Conservation (phyloP, 108 stramenopile genomes). For the Nannochloropsis granulata region DNA sequence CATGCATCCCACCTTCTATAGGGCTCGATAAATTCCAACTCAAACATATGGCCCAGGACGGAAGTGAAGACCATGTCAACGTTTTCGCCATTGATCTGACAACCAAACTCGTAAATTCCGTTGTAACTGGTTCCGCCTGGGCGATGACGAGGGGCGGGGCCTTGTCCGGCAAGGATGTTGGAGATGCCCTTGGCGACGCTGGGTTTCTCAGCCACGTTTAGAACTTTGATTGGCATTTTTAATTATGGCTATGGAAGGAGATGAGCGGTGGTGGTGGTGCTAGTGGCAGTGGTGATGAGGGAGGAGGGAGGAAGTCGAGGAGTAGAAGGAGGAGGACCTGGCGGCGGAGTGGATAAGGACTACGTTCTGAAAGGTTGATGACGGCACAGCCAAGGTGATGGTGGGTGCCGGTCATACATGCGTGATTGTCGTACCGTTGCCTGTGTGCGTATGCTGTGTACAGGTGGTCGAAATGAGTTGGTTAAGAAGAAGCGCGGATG, state of each 20-base stretch:
- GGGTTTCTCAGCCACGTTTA: slow-evolving; percentile 97
- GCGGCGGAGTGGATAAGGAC: no score
- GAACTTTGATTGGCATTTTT: slow-evolving; percentile 8
- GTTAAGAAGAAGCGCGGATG: no score
- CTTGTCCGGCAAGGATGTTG: slow-evolving; percentile 21
- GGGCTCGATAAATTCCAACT: slow-evolving; percentile 70
- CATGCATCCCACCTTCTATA: slow-evolving; percentile 79
- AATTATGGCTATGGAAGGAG: background rate
- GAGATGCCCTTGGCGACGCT: slow-evolving; percentile 80
- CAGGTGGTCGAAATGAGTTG: no score
- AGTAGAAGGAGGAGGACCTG: no score
- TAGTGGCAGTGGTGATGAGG: no score
- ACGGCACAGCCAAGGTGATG: no score
- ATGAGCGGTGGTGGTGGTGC: no score
- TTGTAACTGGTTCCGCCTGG: slow-evolving; percentile 10
- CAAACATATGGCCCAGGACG: slow-evolving; percentile 87
- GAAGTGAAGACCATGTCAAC: slow-evolving; percentile 48
- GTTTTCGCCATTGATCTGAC: background rate
- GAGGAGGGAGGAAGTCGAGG: no score
- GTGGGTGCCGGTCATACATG: no score
- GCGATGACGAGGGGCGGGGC: background rate
- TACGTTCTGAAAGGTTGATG: no score
- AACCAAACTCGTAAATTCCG: slow-evolving; percentile 25
- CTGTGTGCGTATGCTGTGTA: no score
- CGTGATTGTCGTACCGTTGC: no score